Base-by-base conservation (phyloP, 2,329 filamentous ascomycete genomes). In the Tolypocladium inflatum region DNA sequence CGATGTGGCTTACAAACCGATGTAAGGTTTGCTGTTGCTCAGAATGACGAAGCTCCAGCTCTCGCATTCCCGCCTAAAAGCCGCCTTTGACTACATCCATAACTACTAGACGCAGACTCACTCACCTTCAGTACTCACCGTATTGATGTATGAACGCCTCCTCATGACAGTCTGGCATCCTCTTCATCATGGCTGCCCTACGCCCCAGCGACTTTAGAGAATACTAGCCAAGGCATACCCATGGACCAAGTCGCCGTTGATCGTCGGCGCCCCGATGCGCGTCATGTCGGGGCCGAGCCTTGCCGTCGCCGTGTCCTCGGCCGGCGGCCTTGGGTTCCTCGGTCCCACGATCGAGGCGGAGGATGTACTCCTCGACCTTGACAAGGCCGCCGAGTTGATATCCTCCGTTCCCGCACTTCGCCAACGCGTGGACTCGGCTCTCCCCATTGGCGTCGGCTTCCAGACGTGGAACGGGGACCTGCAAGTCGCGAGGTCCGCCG, bases 261-360 rank as follows among this genome's bases (percentile, higher is more conserved):
- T 91, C 37, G 75, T 80, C 52, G 76, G 78, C 42, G 87, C 86
- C 1, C 88, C 88, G 0, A 90, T 91, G 88, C 81, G 85, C 52
- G 76, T 84, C 41, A 82, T 90, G 78, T 63, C 78, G 69, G 66
- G 79, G 68, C 60, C 77, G 67, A 63, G 72, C 0, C 77, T 90
- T 3, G 84, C 86, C 3, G 73, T 84, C 38, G 79, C 83, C 50
- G 79, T 89, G 17, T 84, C 86, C 57, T 87, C 87, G 62, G 86
- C 88, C 8, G 89, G 89, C 21, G 89, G 89, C 0, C 77, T 90
- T 1, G 81, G 77, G 13, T 79, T 79, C 63, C 71, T 79, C 52
- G 77, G 73, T 2, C 73, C 72, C 0, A 73, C 64, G 11, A 67
- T 62, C 3, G 73, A 71, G n/a, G 63, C 75, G 0, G 63, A 68